Evolutionary conservation across 768 basidiomycete species (phyloP).

Genomic region (Lanmaoa pseudosensibilis): DNA sequence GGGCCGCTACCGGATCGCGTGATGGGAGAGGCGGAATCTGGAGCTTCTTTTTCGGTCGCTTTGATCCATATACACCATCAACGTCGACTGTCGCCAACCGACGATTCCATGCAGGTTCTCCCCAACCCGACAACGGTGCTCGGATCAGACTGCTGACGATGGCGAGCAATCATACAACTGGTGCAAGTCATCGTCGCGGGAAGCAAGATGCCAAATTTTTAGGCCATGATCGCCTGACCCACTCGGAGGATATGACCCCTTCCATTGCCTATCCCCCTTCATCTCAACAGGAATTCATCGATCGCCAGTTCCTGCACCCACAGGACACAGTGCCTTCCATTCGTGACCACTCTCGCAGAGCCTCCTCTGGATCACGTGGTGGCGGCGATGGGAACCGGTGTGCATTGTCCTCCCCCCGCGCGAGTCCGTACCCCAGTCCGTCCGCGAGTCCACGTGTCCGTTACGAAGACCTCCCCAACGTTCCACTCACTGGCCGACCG

Average conservation of each 20-base stretch:
- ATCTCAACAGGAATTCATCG: constrained; percentile 45
- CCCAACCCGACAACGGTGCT: constrained; percentile 6
- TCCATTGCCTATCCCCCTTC: constrained; percentile 33
- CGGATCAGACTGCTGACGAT: constrained; percentile 59
- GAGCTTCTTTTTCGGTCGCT: not conserved
- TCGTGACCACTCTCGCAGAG: constrained; percentile 43
- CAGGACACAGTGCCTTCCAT: constrained; percentile 38
- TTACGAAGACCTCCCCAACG: constrained; percentile 49
- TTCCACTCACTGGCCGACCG: constrained; percentile 24
- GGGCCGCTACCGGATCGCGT: not conserved
- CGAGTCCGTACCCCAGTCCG: constrained; percentile 68
- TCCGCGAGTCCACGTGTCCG: constrained; percentile 60
- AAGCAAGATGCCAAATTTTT: constrained; percentile 87
- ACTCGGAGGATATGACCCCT: constrained; percentile 60
- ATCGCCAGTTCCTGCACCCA: constrained; percentile 45
- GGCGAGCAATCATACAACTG: constrained; percentile 85
- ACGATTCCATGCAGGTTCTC: constrained; percentile 21
- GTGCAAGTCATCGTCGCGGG: constrained; percentile 80
- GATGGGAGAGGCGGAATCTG: not conserved
- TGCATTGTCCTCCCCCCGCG: constrained; percentile 39
- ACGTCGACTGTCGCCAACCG: constrained; percentile 11
- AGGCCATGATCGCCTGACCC: constrained; percentile 51
- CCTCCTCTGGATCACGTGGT: constrained; percentile 41
- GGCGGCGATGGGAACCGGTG: constrained; percentile 34
- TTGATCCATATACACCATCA: not conserved